Conservation (phyloP, 2,329 filamentous ascomycete genomes). For the Xylaria sp. region DNA sequence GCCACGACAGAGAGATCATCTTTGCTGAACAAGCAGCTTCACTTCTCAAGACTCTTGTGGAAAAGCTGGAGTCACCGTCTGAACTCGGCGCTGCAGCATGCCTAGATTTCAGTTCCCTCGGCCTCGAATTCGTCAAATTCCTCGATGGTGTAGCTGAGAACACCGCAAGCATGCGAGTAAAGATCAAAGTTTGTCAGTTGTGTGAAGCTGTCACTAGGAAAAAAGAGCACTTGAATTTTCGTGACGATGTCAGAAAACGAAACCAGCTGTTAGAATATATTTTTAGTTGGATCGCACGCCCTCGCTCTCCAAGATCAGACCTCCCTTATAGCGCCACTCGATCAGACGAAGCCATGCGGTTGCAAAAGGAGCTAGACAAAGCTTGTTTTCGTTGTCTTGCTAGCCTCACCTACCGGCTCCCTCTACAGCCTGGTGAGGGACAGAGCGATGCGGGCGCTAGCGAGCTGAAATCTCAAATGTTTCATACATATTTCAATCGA, state of each 20-base stretch:
- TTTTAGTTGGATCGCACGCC: constrained; percentile 70
- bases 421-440: constrained; percentile 68
- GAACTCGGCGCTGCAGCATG: constrained; percentile 67
- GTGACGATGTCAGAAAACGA: constrained; percentile 71
- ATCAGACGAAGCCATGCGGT: constrained; percentile 60
- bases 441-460: constrained; percentile 70
- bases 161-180: constrained; percentile 63
- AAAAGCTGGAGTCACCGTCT: constrained; percentile 66
- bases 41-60: constrained; percentile 66
- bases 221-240: constrained; percentile 70
- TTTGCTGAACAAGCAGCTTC: constrained; percentile 72
- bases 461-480: constrained; percentile 73
- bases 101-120: constrained; percentile 67
- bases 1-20: constrained; percentile 64
- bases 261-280: constrained; percentile 72
- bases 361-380: constrained; percentile 69
- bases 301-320: constrained; percentile 57
- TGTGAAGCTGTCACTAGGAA: constrained; percentile 68
- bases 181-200: constrained; percentile 72
- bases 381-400: constrained; percentile 70
- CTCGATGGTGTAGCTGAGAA: constrained; percentile 64
- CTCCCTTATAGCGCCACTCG: constrained; percentile 48
- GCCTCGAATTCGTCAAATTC: constrained; percentile 71
- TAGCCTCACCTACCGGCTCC: constrained; percentile 68
- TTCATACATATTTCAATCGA: constrained; percentile 72